phyloP scores from a whole-genome alignment of 2,329 filamentous ascomycete genomes.

The Trichoderma guizhouense region DNA sequence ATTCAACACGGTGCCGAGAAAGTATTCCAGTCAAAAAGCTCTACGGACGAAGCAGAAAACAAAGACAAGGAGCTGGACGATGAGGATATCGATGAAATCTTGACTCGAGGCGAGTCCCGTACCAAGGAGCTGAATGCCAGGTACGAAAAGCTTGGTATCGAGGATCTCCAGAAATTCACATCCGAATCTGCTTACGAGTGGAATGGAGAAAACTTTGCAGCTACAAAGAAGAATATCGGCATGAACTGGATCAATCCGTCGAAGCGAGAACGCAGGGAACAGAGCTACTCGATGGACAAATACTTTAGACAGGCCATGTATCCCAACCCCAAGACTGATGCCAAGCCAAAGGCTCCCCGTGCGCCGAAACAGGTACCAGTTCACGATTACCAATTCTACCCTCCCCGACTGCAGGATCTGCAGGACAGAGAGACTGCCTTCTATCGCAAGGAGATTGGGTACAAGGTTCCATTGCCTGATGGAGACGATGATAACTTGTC shows the following conservation, averaged over 20 bases:
- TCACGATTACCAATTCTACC: constrained; percentile 98
- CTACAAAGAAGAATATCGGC: constrained; percentile 86
- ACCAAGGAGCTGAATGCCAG: constrained; percentile 88
- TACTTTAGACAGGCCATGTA: constrained; percentile 93
- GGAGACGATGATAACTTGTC: constrained; percentile 83
- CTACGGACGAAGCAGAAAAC: constrained; percentile 56
- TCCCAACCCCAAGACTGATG: constrained; percentile 74
- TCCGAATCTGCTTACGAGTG: constrained; percentile 98
- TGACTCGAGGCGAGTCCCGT: constrained; percentile 80
- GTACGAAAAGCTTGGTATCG: constrained; percentile 94
- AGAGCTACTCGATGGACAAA: constrained; percentile 97
- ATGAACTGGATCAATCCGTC: constrained; percentile 97
- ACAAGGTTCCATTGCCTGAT: constrained; percentile 87
- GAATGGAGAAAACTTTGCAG: constrained; percentile 96
- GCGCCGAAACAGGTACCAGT: constrained; percentile 89
- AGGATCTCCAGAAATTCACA: constrained; percentile 95
- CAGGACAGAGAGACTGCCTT: constrained; percentile 96
- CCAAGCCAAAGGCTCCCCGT: constrained; percentile 92
- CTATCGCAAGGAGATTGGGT: constrained; percentile 93
- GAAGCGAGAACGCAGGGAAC: constrained; percentile 97
- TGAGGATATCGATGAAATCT: constrained; percentile 85
- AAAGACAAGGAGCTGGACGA: constrained; percentile 67
- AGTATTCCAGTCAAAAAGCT: constrained; percentile 75
- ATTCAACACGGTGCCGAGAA: constrained; percentile 98
- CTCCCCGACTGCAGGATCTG: constrained; percentile 74